Percentiles rank a stretch among this genome's conserved stretches.
Evolutionary conservation across 768 basidiomycete genomes (phyloP).

Genomic region (Mycena capillaripes): DNA sequence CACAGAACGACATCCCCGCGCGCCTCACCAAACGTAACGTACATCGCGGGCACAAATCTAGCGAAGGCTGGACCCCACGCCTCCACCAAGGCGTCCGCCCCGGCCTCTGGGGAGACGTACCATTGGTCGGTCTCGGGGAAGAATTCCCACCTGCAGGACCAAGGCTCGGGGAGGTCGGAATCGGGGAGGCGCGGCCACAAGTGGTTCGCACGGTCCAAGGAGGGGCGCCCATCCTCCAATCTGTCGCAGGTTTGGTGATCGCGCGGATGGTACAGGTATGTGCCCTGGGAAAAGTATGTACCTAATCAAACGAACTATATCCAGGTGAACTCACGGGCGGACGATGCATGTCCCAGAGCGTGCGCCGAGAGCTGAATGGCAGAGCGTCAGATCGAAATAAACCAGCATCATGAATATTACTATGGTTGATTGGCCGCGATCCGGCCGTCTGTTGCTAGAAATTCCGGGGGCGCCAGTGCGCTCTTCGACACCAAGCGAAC

Average conservation of each 20-base stretch:
- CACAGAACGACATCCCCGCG: neutral
- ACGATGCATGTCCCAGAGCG: conserved; percentile 4
- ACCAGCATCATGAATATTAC: neutral
- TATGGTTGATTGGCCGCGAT: conserved; percentile 4
- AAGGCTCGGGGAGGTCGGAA: conserved; percentile 3
- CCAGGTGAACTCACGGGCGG: neutral
- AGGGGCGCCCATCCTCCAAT: neutral
- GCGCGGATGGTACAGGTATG: neutral
- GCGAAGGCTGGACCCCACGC: neutral
- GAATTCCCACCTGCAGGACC: neutral
- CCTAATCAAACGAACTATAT: neutral
- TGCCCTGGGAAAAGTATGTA: neutral
- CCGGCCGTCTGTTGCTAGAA: neutral
- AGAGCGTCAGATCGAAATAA: neutral
- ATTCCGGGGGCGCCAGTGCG: neutral
- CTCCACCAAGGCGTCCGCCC: neutral
- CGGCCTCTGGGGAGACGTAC: neutral
- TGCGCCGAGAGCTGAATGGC: neutral
- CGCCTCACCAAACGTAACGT: neutral
- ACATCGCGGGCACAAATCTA: neutral
- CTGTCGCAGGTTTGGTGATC: too few species aligned
- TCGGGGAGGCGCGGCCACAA: conserved; percentile 8
- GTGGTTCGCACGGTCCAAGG: neutral
- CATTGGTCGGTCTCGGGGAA: neutral
- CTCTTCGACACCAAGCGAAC: neutral